Evolutionary conservation across 164 flowering plant genomes (phyloP).

Genomic region (Berberis vulgaris): DNA sequence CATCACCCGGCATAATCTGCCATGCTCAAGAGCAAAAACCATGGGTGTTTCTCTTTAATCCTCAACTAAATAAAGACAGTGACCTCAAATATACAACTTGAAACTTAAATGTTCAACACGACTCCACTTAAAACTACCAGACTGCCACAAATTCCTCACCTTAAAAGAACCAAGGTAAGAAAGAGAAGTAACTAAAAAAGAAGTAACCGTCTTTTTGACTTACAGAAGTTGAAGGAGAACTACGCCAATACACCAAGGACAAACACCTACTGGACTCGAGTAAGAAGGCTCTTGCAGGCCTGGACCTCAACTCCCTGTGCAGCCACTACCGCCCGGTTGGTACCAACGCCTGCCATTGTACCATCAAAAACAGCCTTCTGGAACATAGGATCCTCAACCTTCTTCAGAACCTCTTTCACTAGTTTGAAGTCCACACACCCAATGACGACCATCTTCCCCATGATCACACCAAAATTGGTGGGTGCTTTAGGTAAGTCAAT

Average conservation of each 20-base stretch:
- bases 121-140: not conserved
- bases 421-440: slow-evolving; percentile 52
- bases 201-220: not conserved
- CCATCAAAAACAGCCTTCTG: slow-evolving; percentile 44
- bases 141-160: not conserved
- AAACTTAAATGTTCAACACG: not conserved
- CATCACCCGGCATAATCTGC: too few species aligned
- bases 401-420: slow-evolving; percentile 49
- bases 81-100: not conserved
- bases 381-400: slow-evolving; percentile 45
- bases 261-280: slow-evolving; percentile 7
- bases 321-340: slow-evolving; percentile 34
- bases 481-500: slow-evolving; percentile 93
- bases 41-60: too few species aligned
- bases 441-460: slow-evolving; percentile 46
- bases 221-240: slow-evolving; percentile 11
- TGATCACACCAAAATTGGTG: slow-evolving; percentile 58
- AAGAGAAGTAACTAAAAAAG: slow-evolving; percentile 10
- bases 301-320: slow-evolving; percentile 51
- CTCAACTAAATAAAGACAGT: not conserved
- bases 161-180: slow-evolving; percentile 2
- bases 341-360: slow-evolving; percentile 23
- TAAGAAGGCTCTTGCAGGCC: slow-evolving; percentile 46
- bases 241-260: not conserved
- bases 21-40: too few species aligned